phyloP scores from a whole-genome alignment of 2,329 filamentous ascomycete genomes.

The Sporothrix pallida region DNA sequence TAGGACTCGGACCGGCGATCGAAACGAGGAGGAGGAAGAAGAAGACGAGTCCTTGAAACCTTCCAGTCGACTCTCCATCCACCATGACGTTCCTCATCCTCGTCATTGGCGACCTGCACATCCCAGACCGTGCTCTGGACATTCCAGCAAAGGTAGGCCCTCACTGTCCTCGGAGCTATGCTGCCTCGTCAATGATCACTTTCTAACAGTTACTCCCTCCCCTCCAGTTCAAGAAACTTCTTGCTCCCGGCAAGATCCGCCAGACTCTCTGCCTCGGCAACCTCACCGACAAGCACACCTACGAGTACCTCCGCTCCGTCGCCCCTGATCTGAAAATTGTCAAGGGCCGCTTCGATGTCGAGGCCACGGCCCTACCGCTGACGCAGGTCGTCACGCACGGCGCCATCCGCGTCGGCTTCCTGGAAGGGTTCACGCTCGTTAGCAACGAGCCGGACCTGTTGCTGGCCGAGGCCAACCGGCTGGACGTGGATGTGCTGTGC shows the following conservation, averaged over 20 bases:
- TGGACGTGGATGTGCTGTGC: slow-evolving; percentile 72
- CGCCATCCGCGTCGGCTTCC: slow-evolving; percentile 67
- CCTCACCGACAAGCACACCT: slow-evolving; percentile 78
- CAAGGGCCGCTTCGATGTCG: slow-evolving; percentile 70
- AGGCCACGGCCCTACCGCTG: slow-evolving; percentile 68
- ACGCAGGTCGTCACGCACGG: slow-evolving; percentile 71
- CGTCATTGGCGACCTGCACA: slow-evolving; percentile 91
- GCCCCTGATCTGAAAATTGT: slow-evolving; percentile 75
- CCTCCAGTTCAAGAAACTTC: slow-evolving; percentile 79
- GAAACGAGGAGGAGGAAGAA: neutral
- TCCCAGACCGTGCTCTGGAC: slow-evolving; percentile 88
- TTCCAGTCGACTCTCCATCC: slow-evolving; percentile 23
- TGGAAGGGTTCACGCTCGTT: slow-evolving; percentile 72
- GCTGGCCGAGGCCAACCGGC: slow-evolving; percentile 69
- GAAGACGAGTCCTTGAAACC: neutral
- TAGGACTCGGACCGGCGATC: neutral
- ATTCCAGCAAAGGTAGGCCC: slow-evolving; percentile 80
- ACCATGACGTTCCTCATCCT: slow-evolving; percentile 89
- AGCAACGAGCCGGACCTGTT: slow-evolving; percentile 70
- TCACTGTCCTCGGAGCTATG: slow-evolving; percentile 19
- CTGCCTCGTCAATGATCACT: slow-evolving; percentile 29
- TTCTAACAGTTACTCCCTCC: neutral
- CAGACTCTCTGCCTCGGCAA: slow-evolving; percentile 82
- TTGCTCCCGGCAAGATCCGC: slow-evolving; percentile 81
- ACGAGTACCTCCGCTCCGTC: slow-evolving; percentile 78